Conservation (phyloP, 805 yeast genomes). For the Jamesozyma piceae region DNA sequence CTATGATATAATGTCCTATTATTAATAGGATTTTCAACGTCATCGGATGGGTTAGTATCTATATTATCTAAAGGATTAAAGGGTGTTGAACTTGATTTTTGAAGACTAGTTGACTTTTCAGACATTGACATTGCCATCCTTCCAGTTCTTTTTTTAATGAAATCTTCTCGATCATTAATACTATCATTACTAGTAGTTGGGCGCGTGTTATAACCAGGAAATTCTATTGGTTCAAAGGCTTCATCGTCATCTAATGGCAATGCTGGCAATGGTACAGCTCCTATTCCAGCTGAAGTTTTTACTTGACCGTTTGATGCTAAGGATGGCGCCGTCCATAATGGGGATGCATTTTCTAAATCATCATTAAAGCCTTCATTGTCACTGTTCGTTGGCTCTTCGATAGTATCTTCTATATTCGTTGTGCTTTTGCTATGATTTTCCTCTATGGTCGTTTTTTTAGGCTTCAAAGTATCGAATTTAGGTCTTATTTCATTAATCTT, state of each 20-base stretch:
- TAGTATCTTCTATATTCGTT: background rate
- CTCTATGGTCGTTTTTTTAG: background rate
- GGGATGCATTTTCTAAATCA: conserved; percentile 19
- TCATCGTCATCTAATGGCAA: conserved; percentile 1
- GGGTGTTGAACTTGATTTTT: background rate
- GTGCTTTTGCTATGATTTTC: background rate
- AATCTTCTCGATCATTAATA: background rate
- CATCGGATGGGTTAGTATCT: background rate
- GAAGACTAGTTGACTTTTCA: background rate
- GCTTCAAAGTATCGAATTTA: background rate
- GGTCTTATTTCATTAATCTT: background rate
- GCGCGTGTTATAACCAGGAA: background rate
- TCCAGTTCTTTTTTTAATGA: conserved; percentile 1
- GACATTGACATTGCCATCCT: conserved; percentile 2
- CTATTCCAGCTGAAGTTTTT: conserved; percentile 21
- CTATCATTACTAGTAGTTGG: background rate
- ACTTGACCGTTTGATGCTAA: conserved; percentile 34
- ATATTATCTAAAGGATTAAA: background rate
- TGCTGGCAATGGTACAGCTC: background rate
- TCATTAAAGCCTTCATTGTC: conserved; percentile 10
- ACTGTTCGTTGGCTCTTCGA: conserved; percentile 1
- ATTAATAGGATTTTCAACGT: background rate
- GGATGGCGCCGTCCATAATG: conserved; percentile 34
- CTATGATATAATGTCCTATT: conserved; percentile 24
- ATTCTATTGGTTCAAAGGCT: conserved; percentile 1